A percentile compares a stretch with the other conserved stretches of the same genome.
Evolutionary conservation across 495 filamentous ascomycete genomes (phyloP).

Genomic region (Hypoxylon crocopeplum): DNA sequence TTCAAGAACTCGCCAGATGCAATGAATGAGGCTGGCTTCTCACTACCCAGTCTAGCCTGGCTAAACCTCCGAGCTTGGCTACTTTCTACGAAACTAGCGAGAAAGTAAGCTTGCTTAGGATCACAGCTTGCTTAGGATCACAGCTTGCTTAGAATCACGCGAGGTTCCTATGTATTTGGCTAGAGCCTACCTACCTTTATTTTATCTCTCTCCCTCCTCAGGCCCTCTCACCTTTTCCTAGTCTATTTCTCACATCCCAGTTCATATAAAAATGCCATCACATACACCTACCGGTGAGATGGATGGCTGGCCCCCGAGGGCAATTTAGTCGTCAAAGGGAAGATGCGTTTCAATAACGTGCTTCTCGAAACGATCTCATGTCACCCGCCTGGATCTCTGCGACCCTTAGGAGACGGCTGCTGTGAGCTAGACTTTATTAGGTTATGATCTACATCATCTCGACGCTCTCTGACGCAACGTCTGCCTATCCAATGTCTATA

Average conservation of each 20-base stretch:
- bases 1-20: too few relatives aligned
- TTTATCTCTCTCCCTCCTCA: neutral
- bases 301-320: slow-evolving; percentile 5
- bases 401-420: slow-evolving; percentile 31
- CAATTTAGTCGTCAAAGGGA: slow-evolving; percentile 14
- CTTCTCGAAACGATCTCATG: slow-evolving; percentile 27
- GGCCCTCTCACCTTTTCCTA: neutral
- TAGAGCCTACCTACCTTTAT: too few relatives aligned
- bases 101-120: slow-evolving; percentile 21
- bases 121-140: too few relatives aligned
- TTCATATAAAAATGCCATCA: neutral
- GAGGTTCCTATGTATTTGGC: neutral
- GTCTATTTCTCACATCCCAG: neutral
- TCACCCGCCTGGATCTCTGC: slow-evolving; percentile 32
- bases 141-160: slow-evolving; percentile 17
- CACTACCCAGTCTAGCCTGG: neutral
- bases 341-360: slow-evolving; percentile 16
- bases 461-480: slow-evolving; percentile 34
- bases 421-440: slow-evolving; percentile 12
- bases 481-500: slow-evolving; percentile 30
- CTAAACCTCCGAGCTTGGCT: slow-evolving; percentile 1
- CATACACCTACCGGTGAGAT: slow-evolving; percentile 1
- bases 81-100: slow-evolving; percentile 7
- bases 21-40: too few relatives aligned
- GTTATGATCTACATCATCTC: slow-evolving; percentile 26